These are phyloP conservation scores for Malassezia arunalokei DNA, from an alignment of 1,284 basidiomycete species.

Conservation along the genomic window DNA sequence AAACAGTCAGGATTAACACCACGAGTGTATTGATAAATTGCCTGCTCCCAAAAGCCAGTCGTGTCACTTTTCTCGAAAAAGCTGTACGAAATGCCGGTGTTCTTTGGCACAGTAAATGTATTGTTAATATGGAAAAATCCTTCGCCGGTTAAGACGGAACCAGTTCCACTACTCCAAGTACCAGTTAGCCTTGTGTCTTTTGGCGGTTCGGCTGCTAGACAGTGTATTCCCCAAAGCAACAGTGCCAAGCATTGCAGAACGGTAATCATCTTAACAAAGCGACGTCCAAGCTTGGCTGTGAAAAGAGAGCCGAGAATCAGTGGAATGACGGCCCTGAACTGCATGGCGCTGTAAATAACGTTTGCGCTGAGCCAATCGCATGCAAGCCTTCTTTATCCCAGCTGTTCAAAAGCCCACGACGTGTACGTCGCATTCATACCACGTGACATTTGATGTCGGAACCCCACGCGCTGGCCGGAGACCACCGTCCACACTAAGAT, in stretches of 20 bases:
- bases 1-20: slow-evolving; percentile 21
- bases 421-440: slow-evolving; percentile 24
- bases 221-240: not conserved
- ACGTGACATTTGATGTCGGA: slow-evolving; percentile 14
- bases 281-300: too few relatives aligned
- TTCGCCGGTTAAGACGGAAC: slow-evolving; percentile 33
- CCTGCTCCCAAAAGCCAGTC: slow-evolving; percentile 41
- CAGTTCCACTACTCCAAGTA: slow-evolving; percentile 38
- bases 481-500: not conserved
- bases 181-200: slow-evolving; percentile 23
- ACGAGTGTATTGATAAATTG: slow-evolving; percentile 30
- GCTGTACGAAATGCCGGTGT: slow-evolving; percentile 39
- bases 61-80: slow-evolving; percentile 21
- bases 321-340: not conserved
- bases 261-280: not conserved
- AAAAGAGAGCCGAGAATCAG: too few relatives aligned
- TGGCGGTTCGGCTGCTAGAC: not conserved
- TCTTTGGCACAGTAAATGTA: slow-evolving; percentile 33
- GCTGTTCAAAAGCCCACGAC: not conserved
- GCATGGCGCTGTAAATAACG: not conserved
- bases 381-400: not conserved
- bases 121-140: slow-evolving; percentile 38
- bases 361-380: not conserved
- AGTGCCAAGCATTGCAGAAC: not conserved
- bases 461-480: not conserved